A percentile compares a stretch with the other conserved stretches of the same genome.
Evolutionary conservation across 768 basidiomycete genomes (phyloP).

Genomic region (Lyophyllum decastes): DNA sequence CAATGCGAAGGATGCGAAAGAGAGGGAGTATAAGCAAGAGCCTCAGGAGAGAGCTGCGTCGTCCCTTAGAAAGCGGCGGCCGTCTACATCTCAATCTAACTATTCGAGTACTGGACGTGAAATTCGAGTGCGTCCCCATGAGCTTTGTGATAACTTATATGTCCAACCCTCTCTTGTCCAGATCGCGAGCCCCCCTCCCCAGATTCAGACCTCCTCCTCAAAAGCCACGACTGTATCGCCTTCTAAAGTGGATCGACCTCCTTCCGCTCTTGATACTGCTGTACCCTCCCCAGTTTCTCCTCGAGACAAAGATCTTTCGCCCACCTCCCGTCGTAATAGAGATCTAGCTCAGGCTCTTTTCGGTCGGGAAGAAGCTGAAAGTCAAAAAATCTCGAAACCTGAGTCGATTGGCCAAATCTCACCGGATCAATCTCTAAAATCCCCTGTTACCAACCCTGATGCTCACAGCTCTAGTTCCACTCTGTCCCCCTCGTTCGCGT

Average conservation of each 20-base stretch:
- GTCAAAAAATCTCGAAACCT: conserved; percentile 2
- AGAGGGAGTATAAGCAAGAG: conserved; percentile 53
- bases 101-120: conserved; percentile 62
- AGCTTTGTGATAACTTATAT: conserved; percentile 12
- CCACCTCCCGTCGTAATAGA: conserved; percentile 62
- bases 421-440: not conserved
- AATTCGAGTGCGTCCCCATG: conserved; percentile 23
- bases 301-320: conserved; percentile 40
- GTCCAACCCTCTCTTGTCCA: conserved; percentile 24
- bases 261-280: conserved; percentile 21
- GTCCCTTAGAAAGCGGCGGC: conserved; percentile 66
- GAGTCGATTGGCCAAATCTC: not conserved
- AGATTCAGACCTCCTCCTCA: conserved; percentile 38
- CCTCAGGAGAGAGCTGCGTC: conserved; percentile 66
- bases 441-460: conserved; percentile 12
- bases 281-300: conserved; percentile 17
- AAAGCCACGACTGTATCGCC: conserved; percentile 30
- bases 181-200: conserved; percentile 64
- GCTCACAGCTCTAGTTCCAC: conserved; percentile 26
- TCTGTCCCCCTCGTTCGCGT: conserved; percentile 26
- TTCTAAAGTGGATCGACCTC: conserved; percentile 24
- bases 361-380: conserved; percentile 44
- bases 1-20: conserved; percentile 58
- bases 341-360: conserved; percentile 81
- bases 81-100: conserved; percentile 83